Percentiles rank a stretch among this genome's conserved stretches.
These are phyloP conservation scores for Caloboletus firmus DNA, from an alignment of 1,284 basidiomycete species.

Conservation along the genomic window DNA sequence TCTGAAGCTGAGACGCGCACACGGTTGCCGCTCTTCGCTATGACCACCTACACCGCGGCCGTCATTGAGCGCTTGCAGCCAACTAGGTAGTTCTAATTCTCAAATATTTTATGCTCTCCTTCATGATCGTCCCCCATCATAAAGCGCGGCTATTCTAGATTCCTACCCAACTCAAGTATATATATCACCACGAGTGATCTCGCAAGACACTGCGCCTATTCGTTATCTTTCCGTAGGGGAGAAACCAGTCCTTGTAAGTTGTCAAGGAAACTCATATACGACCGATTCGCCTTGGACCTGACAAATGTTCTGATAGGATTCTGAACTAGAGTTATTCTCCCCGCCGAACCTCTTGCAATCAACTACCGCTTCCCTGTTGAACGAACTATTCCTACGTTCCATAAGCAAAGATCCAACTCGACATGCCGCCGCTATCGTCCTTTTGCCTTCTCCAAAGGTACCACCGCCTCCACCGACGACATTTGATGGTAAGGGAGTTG, in stretches of 20 bases:
- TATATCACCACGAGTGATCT: constrained; percentile 40
- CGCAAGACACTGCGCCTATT: constrained; percentile 46
- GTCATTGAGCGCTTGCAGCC: constrained; percentile 50
- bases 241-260: constrained; percentile 20
- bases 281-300: not conserved
- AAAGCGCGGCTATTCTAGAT: constrained; percentile 54
- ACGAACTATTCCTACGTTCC: constrained; percentile 30
- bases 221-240: constrained; percentile 46
- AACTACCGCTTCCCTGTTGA: constrained; percentile 56
- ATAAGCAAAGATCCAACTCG: constrained; percentile 19
- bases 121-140: constrained; percentile 1
- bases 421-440: constrained; percentile 35
- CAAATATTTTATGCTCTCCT: not conserved
- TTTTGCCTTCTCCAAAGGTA: constrained; percentile 52
- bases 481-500: constrained; percentile 34
- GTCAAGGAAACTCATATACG: not conserved
- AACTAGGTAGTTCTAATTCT: constrained; percentile 38
- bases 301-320: constrained; percentile 12
- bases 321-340: constrained; percentile 39
- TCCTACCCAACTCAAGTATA: constrained; percentile 53
- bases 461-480: constrained; percentile 41
- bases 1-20: constrained; percentile 48
- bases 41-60: constrained; percentile 48
- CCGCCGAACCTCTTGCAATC: constrained; percentile 62
- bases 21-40: constrained; percentile 51